Percentiles rank a stretch among this genome's conserved stretches.
Conservation (phyloP, 345 rosid genomes). For the Hibiscus tridactylites region DNA sequence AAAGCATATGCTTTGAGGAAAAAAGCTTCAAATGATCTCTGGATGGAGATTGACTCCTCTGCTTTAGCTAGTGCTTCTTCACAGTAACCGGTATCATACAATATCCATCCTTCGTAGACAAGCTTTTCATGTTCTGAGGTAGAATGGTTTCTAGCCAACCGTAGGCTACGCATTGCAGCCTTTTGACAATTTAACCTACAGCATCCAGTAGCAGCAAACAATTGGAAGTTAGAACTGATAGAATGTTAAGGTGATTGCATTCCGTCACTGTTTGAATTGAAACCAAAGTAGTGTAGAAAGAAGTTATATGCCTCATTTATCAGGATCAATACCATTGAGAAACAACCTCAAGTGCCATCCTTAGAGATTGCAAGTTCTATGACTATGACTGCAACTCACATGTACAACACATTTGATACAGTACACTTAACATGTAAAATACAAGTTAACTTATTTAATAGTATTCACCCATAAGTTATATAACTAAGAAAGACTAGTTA, state of each 20-base stretch:
- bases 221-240: neutral
- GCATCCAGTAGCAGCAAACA: conserved; percentile 11
- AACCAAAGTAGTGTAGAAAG: neutral
- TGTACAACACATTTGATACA: neutral
- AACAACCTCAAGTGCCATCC: neutral
- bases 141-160: conserved; percentile 84
- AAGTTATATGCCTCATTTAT: neutral
- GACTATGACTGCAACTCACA: neutral
- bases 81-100: conserved; percentile 86
- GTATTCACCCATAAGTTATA: neutral
- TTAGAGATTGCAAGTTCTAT: neutral
- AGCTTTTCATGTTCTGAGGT: conserved; percentile 78
- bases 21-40: conserved; percentile 96
- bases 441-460: neutral
- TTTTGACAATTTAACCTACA: conserved; percentile 85
- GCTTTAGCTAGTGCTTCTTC: conserved; percentile 94
- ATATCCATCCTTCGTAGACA: conserved; percentile 94
- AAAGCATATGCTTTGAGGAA: conserved; percentile 92
- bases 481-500: neutral
- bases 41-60: conserved; percentile 71
- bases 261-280: neutral
- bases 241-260: neutral
- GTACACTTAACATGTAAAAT: neutral
- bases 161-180: conserved; percentile 86
- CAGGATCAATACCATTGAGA: neutral